Conservation (phyloP, 148 eudicot species). For the Suaeda aralocaspica region DNA sequence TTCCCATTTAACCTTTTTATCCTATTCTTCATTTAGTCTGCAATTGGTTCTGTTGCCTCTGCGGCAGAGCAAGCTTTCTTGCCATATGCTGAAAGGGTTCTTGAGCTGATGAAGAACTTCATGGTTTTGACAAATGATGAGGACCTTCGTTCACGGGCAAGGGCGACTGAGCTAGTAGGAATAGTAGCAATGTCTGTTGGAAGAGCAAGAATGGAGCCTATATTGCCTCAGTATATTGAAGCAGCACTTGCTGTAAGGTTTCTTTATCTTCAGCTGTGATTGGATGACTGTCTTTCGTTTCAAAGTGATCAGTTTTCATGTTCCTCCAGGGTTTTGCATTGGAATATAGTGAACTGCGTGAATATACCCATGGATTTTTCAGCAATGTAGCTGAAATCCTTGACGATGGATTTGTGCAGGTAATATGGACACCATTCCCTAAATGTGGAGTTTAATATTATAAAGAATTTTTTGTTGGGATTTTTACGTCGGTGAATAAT, state of each 20-base stretch:
- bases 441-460: too few relatives aligned
- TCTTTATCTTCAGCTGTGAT: neutral
- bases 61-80: slow-evolving; percentile 93
- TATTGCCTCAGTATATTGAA: slow-evolving; percentile 88
- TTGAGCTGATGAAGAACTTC: slow-evolving; percentile 84
- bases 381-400: slow-evolving; percentile 93
- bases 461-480: neutral
- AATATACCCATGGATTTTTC: slow-evolving; percentile 96
- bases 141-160: slow-evolving; percentile 82
- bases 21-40: slow-evolving; percentile 51
- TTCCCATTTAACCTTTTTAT: slow-evolving; percentile 12
- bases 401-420: slow-evolving; percentile 87
- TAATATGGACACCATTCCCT: slow-evolving; percentile 24
- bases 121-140: slow-evolving; percentile 89
- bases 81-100: slow-evolving; percentile 91
- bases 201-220: slow-evolving; percentile 80
- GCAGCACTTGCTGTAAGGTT: slow-evolving; percentile 81
- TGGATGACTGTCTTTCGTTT: slow-evolving; percentile 5
- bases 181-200: slow-evolving; percentile 96
- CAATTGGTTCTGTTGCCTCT: slow-evolving; percentile 93
- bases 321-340: slow-evolving; percentile 66
- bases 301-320: slow-evolving; percentile 6
- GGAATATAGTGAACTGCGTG: slow-evolving; percentile 95
- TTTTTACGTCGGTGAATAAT: neutral
- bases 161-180: slow-evolving; percentile 97